Conservation (phyloP, 31 red algal species). For the Odonthalia washingtoniensis region DNA sequence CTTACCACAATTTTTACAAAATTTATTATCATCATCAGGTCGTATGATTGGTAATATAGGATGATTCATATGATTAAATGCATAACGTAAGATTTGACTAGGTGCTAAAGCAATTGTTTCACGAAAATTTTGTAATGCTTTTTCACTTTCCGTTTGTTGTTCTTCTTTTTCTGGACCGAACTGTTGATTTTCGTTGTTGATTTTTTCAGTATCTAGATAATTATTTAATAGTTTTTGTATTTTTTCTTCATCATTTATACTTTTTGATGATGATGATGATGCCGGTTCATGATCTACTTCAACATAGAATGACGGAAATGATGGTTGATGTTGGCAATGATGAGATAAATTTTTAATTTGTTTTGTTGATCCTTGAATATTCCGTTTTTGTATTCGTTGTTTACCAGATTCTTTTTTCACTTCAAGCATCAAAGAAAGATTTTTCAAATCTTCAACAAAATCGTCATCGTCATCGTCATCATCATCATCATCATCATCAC, state of each 20-base stretch:
- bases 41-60: too few species aligned
- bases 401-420: conserved; percentile 50
- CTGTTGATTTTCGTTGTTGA: too few species aligned
- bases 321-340: background rate
- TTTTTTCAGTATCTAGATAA: too few species aligned
- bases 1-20: conserved; percentile 40
- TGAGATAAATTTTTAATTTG: conserved; percentile 45
- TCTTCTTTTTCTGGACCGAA: too few species aligned
- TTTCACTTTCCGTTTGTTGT: too few species aligned
- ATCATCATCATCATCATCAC: conserved; percentile 59
- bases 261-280: too few species aligned
- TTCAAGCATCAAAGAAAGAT: conserved; percentile 59
- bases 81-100: conserved; percentile 60
- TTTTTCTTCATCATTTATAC: too few species aligned
- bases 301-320: too few species aligned
- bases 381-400: conserved; percentile 3
- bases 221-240: too few species aligned
- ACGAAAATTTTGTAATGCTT: conserved; percentile 47
- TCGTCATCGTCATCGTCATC: conserved; percentile 9
- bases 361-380: conserved; percentile 46
- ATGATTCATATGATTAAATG: conserved; percentile 30
- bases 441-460: conserved; percentile 24
- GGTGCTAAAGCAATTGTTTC: conserved; percentile 54
- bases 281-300: too few species aligned
- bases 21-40: too few species aligned